These are phyloP conservation scores for Phytophthora fragariae DNA, from an alignment of 352 stramenopile genomes.

Conservation along the genomic window DNA sequence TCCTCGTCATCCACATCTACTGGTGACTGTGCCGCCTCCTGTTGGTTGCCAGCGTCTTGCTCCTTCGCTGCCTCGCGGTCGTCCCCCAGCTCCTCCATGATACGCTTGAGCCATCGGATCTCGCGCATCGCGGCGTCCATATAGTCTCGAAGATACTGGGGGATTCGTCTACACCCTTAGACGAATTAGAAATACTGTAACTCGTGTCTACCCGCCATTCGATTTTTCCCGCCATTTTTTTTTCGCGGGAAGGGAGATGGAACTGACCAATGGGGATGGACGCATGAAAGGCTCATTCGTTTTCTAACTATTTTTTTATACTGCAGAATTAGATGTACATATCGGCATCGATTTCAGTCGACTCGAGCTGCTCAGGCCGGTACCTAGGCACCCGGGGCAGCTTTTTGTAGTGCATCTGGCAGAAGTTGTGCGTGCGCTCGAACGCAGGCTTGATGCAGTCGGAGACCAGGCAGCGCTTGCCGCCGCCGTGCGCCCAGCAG, in stretches of 20 bases:
- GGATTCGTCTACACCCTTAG: no score
- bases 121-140: not conserved
- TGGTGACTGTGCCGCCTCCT: not conserved
- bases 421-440: conserved; percentile 38
- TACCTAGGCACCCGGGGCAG: not conserved
- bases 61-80: not conserved
- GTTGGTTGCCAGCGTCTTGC: not conserved
- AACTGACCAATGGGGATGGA: no score
- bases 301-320: not conserved
- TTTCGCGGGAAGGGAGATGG: not conserved
- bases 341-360: not conserved
- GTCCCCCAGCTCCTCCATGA: conserved; percentile 19
- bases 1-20: conserved; percentile 3
- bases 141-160: no score
- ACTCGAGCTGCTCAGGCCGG: not conserved
- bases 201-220: not conserved
- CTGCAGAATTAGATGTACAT: not conserved
- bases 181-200: no score
- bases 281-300: no score
- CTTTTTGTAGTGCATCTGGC: conserved; percentile 16
- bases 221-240: conserved; percentile 6
- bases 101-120: conserved; percentile 25
- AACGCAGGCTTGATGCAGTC: conserved; percentile 29
- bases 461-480: conserved; percentile 42
- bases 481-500: conserved; percentile 63